A percentile compares a stretch with the other conserved stretches of the same genome.
Evolutionary conservation across 2,329 filamentous ascomycete species (phyloP).

Genomic region (Aspergillus sp.): DNA sequence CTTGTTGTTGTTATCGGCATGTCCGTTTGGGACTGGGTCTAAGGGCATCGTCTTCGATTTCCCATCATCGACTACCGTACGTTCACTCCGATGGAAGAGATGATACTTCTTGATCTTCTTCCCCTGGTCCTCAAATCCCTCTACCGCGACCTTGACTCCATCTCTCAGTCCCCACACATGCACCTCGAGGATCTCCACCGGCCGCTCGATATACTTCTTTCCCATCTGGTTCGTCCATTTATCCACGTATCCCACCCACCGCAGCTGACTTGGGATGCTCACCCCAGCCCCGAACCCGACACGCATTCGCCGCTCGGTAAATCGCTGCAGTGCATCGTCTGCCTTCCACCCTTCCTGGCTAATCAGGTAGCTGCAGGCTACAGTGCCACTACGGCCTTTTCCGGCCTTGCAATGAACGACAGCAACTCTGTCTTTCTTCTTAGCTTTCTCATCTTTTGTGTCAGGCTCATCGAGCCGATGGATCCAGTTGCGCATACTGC

Average conservation of each 20-base stretch:
- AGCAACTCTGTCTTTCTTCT: constrained; percentile 59
- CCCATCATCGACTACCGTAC: constrained; percentile 52
- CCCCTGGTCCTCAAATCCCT: constrained; percentile 85
- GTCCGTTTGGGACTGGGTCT: background rate
- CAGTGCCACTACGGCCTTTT: constrained; percentile 88
- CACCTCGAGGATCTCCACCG: constrained; percentile 82
- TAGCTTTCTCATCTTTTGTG: constrained; percentile 5
- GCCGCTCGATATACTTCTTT: constrained; percentile 79
- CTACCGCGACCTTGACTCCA: constrained; percentile 82
- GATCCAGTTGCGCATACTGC: constrained; percentile 89
- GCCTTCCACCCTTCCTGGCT: constrained; percentile 74
- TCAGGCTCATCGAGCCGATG: constrained; percentile 40
- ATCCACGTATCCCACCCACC: constrained; percentile 87
- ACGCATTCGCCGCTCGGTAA: constrained; percentile 85
- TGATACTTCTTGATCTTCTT: constrained; percentile 83
- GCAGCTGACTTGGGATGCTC: constrained; percentile 86
- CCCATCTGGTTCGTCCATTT: constrained; percentile 71
- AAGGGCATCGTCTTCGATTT: constrained; percentile 48
- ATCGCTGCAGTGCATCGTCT: constrained; percentile 64
- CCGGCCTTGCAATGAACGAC: constrained; percentile 98
- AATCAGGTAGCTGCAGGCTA: constrained; percentile 86
- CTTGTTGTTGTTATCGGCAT: background rate
- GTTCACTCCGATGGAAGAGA: constrained; percentile 71
- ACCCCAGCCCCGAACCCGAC: constrained; percentile 85
- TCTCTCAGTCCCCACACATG: constrained; percentile 86